These are phyloP conservation scores for Syzygium jambos DNA, from an alignment of 345 rosid genomes.

Conservation along the genomic window DNA sequence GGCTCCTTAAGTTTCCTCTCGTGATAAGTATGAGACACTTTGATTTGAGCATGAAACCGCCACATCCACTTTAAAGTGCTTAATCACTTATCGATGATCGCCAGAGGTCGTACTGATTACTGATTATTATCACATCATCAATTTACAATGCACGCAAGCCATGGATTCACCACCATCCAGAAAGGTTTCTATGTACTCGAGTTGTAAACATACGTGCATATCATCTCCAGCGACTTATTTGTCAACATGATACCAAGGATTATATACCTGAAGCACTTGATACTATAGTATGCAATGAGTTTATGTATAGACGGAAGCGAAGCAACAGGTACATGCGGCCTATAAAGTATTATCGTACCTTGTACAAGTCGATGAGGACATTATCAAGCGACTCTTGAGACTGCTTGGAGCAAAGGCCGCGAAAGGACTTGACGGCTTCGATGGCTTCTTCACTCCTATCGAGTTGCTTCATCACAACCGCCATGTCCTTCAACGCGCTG, in stretches of 20 bases:
- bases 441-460: conserved; percentile 79
- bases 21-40: not conserved
- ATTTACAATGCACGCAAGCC: not conserved
- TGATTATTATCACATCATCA: not conserved
- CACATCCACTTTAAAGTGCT: not conserved
- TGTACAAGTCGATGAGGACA: conserved; percentile 86
- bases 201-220: not conserved
- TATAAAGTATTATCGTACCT: conserved; percentile 28
- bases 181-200: not conserved
- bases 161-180: not conserved
- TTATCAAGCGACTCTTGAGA: conserved; percentile 91
- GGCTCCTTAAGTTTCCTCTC: not conserved
- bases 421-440: conserved; percentile 85
- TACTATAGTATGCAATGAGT: not conserved
- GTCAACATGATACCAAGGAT: not conserved
- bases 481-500: conserved; percentile 40
- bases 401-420: conserved; percentile 66
- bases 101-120: not conserved
- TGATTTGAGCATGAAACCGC: not conserved
- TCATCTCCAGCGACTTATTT: not conserved
- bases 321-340: not conserved
- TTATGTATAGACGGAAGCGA: not conserved
- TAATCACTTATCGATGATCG: not conserved
- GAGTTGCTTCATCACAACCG: conserved; percentile 81
- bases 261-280: not conserved